A percentile compares a stretch with the other conserved stretches of the same genome.
phyloP scores from a whole-genome alignment of 2,329 filamentous ascomycete genomes.

The Paramyrothecium roridum region DNA sequence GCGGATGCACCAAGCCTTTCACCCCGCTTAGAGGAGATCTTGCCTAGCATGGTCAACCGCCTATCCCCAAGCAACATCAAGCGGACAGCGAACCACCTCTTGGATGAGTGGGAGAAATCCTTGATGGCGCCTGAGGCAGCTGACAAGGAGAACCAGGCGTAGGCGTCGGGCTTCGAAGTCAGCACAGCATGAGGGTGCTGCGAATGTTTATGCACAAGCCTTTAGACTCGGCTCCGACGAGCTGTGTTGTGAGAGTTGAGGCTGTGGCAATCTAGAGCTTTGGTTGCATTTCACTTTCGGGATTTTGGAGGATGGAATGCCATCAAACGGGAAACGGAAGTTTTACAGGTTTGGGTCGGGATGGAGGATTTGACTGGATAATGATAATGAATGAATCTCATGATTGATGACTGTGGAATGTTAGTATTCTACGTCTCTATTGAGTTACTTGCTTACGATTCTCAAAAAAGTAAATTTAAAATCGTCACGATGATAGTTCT shows the following conservation, averaged over 20 bases:
- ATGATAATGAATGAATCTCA: slow-evolving; percentile 28
- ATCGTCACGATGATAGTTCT: no score
- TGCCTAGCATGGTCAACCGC: slow-evolving; percentile 70
- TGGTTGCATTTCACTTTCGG: no score
- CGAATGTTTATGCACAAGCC: no score
- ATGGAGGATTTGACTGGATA: slow-evolving; percentile 20
- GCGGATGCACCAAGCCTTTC: slow-evolving; percentile 29
- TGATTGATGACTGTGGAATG: slow-evolving; percentile 26
- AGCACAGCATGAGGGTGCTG: neutral
- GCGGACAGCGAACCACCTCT: slow-evolving; percentile 77
- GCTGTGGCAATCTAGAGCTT: no score
- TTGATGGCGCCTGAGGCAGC: slow-evolving; percentile 23
- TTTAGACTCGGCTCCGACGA: no score
- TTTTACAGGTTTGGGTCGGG: slow-evolving; percentile 11
- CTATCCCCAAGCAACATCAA: slow-evolving; percentile 75
- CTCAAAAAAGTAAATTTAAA: no score
- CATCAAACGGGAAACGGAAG: slow-evolving; percentile 12
- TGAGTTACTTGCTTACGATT: neutral
- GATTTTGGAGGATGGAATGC: no score
- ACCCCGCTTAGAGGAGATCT: slow-evolving; percentile 49
- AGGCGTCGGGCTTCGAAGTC: slow-evolving; percentile 1
- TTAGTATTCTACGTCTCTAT: slow-evolving; percentile 21
- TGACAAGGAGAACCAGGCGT: slow-evolving; percentile 29
- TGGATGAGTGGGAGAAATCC: slow-evolving; percentile 85
- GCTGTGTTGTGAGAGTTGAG: no score